Conservation (phyloP, 1,284 basidiomycete species). For the Apiotrichum montevideense region DNA sequence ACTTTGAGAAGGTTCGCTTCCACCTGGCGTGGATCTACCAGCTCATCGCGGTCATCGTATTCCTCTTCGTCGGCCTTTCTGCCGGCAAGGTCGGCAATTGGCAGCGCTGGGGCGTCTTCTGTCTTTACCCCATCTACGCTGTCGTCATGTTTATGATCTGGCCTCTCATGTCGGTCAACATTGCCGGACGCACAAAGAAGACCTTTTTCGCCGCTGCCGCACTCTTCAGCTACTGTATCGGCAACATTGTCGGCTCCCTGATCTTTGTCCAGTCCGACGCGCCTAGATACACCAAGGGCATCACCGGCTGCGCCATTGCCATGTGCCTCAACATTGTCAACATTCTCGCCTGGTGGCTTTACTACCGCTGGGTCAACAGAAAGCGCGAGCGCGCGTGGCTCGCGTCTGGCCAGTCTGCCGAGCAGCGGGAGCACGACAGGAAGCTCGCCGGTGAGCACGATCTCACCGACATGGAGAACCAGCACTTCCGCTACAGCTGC, state of each 20-base stretch:
- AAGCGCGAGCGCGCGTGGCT: conserved; percentile 17
- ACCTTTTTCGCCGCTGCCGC: conserved; percentile 16
- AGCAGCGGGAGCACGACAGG: conserved; percentile 21
- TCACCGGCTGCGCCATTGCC: conserved; percentile 18
- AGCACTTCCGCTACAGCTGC: no score
- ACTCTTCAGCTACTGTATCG: conserved; percentile 24
- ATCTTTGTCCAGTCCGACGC: conserved; percentile 20
- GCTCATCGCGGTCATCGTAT: conserved; percentile 14
- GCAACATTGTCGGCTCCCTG: conserved; percentile 25
- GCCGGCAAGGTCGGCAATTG: conserved; percentile 13
- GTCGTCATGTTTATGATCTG: conserved; percentile 19
- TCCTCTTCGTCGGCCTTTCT: conserved; percentile 21
- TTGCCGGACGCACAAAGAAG: conserved; percentile 19
- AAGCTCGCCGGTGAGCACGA: conserved; percentile 26
- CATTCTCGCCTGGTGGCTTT: conserved; percentile 18
- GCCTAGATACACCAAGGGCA: conserved; percentile 18
- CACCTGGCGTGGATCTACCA: conserved; percentile 18
- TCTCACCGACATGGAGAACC: conserved; percentile 17
- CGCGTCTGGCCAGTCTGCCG: conserved; percentile 19
- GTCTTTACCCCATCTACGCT: conserved; percentile 11
- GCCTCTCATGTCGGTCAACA: conserved; percentile 12
- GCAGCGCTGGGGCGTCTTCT: conserved; percentile 22
- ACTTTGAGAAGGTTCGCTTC: conserved; percentile 20
- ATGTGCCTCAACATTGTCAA: conserved; percentile 12
- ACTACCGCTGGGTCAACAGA: conserved; percentile 23